Conservation (phyloP, 352 stramenopile genomes). For the Phytophthora lateralis region DNA sequence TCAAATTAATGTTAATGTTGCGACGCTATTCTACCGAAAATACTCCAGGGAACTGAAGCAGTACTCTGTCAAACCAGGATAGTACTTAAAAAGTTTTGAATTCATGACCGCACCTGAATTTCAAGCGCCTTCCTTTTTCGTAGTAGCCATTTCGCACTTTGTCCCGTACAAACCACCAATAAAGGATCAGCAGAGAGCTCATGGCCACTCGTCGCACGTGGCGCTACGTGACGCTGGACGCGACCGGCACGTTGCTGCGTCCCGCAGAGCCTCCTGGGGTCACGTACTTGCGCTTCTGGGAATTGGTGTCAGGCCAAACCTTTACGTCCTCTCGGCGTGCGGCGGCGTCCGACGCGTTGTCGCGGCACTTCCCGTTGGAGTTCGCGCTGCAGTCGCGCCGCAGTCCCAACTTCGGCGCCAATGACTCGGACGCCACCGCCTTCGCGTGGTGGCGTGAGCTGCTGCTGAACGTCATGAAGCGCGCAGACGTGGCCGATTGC, state of each 20-base stretch:
- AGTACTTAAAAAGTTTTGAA: too few relatives aligned
- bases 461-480: conserved; percentile 49
- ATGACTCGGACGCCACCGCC: conserved; percentile 21
- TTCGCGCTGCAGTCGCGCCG: conserved; percentile 38
- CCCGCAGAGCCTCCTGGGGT: conserved; percentile 46
- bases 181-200: not conserved
- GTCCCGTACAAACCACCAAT: not conserved
- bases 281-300: conserved; percentile 61
- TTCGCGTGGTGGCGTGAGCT: conserved; percentile 65
- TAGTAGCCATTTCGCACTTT: not conserved
- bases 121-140: not conserved
- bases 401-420: conserved; percentile 61
- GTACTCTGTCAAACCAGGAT: too few relatives aligned
- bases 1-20: too few relatives aligned
- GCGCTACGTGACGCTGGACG: conserved; percentile 68
- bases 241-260: conserved; percentile 72
- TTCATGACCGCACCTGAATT: too few relatives aligned
- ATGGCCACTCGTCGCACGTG: conserved; percentile 23
- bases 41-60: too few relatives aligned
- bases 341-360: conserved; percentile 29
- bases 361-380: conserved; percentile 41
- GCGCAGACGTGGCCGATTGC: conserved; percentile 16
- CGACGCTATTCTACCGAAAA: too few relatives aligned
- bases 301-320: conserved; percentile 26
- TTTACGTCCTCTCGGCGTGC: conserved; percentile 32